Evolutionary conservation across 148 eudicot species (phyloP).

Genomic region (Rhododendron molle): DNA sequence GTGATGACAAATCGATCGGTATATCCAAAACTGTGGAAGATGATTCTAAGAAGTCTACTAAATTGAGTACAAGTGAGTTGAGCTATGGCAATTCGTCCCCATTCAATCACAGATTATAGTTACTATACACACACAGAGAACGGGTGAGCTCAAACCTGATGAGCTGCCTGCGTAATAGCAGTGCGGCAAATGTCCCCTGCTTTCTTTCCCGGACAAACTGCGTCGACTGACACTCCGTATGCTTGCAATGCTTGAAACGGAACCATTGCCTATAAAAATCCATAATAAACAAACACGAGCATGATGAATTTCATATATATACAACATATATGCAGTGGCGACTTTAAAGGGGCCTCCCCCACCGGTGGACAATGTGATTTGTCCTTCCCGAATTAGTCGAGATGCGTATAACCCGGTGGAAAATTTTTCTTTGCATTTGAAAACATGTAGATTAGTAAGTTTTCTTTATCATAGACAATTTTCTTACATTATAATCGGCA

Average conservation of each 20-base stretch:
- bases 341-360: no score
- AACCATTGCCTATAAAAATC: constrained; percentile 66
- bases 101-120: background rate
- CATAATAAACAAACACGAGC: background rate
- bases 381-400: no score
- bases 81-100: background rate
- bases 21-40: no score
- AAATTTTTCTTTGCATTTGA: no score
- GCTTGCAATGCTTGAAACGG: constrained; percentile 91
- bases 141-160: constrained; percentile 50
- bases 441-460: no score
- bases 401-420: no score
- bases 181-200: constrained; percentile 90
- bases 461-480: no score
- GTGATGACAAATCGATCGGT: no score
- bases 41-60: background rate
- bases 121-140: background rate
- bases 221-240: constrained; percentile 78
- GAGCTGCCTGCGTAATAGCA: constrained; percentile 53
- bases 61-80: background rate
- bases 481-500: no score
- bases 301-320: no score
- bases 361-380: no score
- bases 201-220: constrained; percentile 91
- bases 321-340: no score